Evolutionary conservation across 176 grass and related monocot genomes (phyloP).

Genomic region (Hordeum vulgare): DNA sequence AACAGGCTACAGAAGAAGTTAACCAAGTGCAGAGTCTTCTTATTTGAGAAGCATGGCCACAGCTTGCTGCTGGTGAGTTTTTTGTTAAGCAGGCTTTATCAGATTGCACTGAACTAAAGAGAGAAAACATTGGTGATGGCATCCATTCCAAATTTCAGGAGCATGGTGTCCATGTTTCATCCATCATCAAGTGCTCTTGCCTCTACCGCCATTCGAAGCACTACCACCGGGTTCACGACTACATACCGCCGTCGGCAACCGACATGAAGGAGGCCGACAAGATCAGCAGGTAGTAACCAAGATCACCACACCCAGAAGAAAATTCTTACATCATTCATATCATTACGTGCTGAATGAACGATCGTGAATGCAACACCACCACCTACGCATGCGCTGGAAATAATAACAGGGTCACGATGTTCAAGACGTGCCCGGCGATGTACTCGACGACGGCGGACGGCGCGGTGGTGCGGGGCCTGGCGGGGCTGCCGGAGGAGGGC

Average conservation of each 20-base stretch:
- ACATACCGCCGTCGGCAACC: slow-evolving; percentile 46
- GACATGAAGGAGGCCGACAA: slow-evolving; percentile 45
- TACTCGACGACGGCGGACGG: slow-evolving; percentile 56
- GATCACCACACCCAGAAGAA: neutral
- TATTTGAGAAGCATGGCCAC: slow-evolving; percentile 62
- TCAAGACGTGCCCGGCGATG: slow-evolving; percentile 45
- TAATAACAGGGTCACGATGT: slow-evolving; percentile 32
- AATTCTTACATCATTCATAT: neutral
- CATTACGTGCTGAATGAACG: neutral
- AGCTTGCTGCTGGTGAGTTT: slow-evolving; percentile 57
- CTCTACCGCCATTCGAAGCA: slow-evolving; percentile 46
- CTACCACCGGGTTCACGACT: slow-evolving; percentile 47
- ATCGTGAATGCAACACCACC: too few relatives aligned
- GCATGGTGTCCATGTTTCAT: slow-evolving; percentile 50
- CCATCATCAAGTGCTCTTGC: slow-evolving; percentile 53
- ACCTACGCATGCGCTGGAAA: too few relatives aligned
- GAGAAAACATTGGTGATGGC: neutral
- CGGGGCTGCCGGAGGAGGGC: slow-evolving; percentile 43
- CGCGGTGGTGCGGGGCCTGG: slow-evolving; percentile 37
- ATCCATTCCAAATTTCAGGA: slow-evolving; percentile 36
- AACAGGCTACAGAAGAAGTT: slow-evolving; percentile 44
- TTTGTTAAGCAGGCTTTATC: neutral
- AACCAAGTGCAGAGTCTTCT: slow-evolving; percentile 49
- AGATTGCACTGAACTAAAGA: neutral
- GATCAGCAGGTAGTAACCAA: slow-evolving; percentile 28